Base-by-base conservation (phyloP, 345 rosid species). In the Bruguiera sexangula region DNA sequence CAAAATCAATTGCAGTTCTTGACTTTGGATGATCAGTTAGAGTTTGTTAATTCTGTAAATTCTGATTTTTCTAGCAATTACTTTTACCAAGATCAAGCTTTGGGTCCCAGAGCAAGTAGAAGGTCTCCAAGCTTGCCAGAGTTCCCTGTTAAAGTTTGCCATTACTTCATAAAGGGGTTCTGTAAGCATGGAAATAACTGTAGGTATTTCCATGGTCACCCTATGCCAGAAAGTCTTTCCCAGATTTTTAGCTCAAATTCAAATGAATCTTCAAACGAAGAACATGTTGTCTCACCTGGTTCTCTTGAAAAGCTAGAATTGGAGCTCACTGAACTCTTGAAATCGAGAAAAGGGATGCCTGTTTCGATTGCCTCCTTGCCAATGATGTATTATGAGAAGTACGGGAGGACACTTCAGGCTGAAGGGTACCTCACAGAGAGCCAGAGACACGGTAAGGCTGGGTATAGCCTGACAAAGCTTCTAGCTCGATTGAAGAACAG, bases 401-500 rank as follows among this genome's bases (percentile, higher is more conserved):
- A 85, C 31, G 97, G 97, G 66, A 85, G 76, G 84, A 85, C 78
- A 20, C 92, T 95, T 78, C 98, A 90, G 82, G 98, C 97, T 31
- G 99, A 95, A 63, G 98, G 99, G 24, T 95, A 95, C 75, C 94
- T 95, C 36, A 90, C 96, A 0, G 99, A 92, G 85, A 90, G 98
- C 88, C 98, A 92, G 76, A 85, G 99, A 79, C 98, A 92, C 63
- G 99, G 99, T 22, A 92, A 90, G 81, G 89, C 96, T 27, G 99
- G 99, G 65, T 90, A 82, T 81, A 92, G 96, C 63, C 82, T 95
- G 61, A 92, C 99, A n/a, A 95, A 90, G 82, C 97, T 95, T 63
- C 90, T 95, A 59, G 89, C 94, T 64, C 82, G 94, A 60, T 63
- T 95, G 86, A 90, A 82, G 81, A 86, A 85, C 73, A 90, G 89